These are phyloP conservation scores for Lasiosphaeris hirsuta DNA, from an alignment of 495 filamentous ascomycete genomes.

Conservation along the genomic window DNA sequence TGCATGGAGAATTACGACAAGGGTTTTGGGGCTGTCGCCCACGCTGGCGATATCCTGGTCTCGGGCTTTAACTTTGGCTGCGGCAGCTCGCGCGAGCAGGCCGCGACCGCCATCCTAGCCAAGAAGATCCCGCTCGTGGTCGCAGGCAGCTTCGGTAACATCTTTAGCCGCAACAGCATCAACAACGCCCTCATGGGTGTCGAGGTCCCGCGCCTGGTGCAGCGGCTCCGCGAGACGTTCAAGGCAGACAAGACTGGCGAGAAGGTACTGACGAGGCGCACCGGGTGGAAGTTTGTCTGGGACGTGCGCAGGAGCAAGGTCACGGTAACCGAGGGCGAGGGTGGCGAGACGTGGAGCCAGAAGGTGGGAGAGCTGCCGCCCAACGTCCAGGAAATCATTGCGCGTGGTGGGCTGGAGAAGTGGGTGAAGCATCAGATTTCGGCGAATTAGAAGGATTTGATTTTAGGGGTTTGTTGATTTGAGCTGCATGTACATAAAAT, in stretches of 20 bases:
- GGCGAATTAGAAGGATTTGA: not conserved
- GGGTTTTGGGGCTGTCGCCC: slow-evolving; percentile 57
- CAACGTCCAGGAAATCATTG: slow-evolving; percentile 89
- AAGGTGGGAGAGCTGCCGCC: slow-evolving; percentile 82
- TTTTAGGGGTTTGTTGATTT: not conserved
- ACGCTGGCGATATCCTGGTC: slow-evolving; percentile 74
- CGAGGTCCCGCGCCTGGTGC: slow-evolving; percentile 71
- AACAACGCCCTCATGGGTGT: slow-evolving; percentile 88
- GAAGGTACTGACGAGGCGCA: slow-evolving; percentile 70
- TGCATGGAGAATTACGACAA: slow-evolving; percentile 93
- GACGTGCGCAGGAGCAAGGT: slow-evolving; percentile 73
- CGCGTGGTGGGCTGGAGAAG: slow-evolving; percentile 71
- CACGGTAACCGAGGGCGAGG: slow-evolving; percentile 57
- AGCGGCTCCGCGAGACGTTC: slow-evolving; percentile 66
- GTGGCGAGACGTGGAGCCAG: slow-evolving; percentile 66
- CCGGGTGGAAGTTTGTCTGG: slow-evolving; percentile 87
- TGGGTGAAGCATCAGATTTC: slow-evolving; percentile 73
- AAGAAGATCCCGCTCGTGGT: slow-evolving; percentile 82
- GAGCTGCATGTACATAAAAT: slow-evolving; percentile 5
- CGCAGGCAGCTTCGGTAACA: slow-evolving; percentile 83
- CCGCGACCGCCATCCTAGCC: slow-evolving; percentile 83
- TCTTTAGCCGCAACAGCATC: slow-evolving; percentile 84
- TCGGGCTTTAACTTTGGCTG: slow-evolving; percentile 90
- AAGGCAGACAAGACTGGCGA: slow-evolving; percentile 39
- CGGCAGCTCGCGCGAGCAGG: slow-evolving; percentile 79